A percentile compares a stretch with the other conserved stretches of the same genome.
phyloP scores from a whole-genome alignment of 2,329 filamentous ascomycete genomes.

The Curvularia sp. region DNA sequence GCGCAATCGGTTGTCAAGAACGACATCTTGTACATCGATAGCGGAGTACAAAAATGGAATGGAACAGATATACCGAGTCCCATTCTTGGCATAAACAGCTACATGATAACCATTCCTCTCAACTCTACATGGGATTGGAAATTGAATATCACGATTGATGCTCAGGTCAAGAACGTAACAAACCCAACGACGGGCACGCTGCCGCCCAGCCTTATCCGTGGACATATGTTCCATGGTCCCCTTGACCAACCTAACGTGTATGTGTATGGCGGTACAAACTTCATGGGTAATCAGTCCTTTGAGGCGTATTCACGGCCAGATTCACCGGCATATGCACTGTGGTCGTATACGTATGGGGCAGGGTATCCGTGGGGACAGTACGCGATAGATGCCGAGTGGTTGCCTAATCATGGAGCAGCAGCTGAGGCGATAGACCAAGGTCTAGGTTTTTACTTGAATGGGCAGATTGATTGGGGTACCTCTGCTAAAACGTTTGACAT shows the following conservation, averaged over 20 bases:
- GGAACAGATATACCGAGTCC: background rate
- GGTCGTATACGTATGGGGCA: conserved; percentile 1
- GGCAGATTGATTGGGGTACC: conserved; percentile 50
- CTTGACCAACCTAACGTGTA: background rate
- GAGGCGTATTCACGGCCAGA: background rate
- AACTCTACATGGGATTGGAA: conserved; percentile 1
- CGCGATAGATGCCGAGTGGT: background rate
- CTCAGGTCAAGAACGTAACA: background rate
- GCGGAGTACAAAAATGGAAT: conserved; percentile 2
- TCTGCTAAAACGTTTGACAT: conserved; percentile 18
- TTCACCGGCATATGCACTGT: background rate
- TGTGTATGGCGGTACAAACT: background rate
- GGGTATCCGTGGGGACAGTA: background rate
- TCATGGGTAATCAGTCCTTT: background rate
- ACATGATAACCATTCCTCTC: background rate
- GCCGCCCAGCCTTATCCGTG: background rate
- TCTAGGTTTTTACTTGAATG: conserved; percentile 53
- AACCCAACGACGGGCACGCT: background rate
- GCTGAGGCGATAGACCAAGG: conserved; percentile 50
- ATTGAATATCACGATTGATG: background rate
- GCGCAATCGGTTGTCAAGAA: background rate
- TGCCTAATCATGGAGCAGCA: conserved; percentile 46
- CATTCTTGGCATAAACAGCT: background rate
- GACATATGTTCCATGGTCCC: conserved; percentile 1
- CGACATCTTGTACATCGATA: conserved; percentile 1